Evolutionary conservation across 257 asterid genomes (phyloP), one percentile per base, ranked within the genome.

Genomic region (Primulina eburnea): DNA sequence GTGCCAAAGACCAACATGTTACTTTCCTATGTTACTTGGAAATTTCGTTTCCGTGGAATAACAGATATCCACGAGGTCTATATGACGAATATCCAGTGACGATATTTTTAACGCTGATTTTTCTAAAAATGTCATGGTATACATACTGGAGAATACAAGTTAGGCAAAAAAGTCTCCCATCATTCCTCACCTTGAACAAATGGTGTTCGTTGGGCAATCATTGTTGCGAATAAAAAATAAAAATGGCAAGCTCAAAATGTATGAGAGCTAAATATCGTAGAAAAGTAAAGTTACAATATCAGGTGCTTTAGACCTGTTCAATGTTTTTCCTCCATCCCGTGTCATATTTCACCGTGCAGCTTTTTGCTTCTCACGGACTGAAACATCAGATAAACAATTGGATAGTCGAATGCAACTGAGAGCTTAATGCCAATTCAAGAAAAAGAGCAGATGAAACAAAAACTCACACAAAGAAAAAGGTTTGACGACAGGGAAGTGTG

Each of bases 351-450:
- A 86, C 58, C 69, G 79, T 50, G 56, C 63, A 12, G 37, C 56
- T 72, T 77, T 92, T 80, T 76, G 77, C 90, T 87, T 89, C 83
- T 89, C 97, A 59, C 87, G 84, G 77, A 89, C 96, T 89, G 83
- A 37, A 75, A 66, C 40, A 69, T n/a, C 61, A 43, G 58, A 69
- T 20, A 73, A 62, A 76, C 55, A 78, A 30, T 16, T 21, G 18
- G 26, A 40, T n/a, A 35, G 72, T 73, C 24, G 20, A 63, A 28
- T 63, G 73, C 62, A 67, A 71, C 60, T 55, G 60, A 69, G 61
- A 37, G 62, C 63, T 50, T 37, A 58, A 40, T 50, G 34, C 68
- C 64, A 66, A 57, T 59, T 64, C 35, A 56, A 65, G 72, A 20
- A 37, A 38, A 43, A 11, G 53, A 43, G 53, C 53, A 43, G 53